Percentiles rank a stretch among this genome's conserved stretches.
These are phyloP conservation scores for Spiraea crenata DNA, from an alignment of 331 rosid species.

Conservation along the genomic window DNA sequence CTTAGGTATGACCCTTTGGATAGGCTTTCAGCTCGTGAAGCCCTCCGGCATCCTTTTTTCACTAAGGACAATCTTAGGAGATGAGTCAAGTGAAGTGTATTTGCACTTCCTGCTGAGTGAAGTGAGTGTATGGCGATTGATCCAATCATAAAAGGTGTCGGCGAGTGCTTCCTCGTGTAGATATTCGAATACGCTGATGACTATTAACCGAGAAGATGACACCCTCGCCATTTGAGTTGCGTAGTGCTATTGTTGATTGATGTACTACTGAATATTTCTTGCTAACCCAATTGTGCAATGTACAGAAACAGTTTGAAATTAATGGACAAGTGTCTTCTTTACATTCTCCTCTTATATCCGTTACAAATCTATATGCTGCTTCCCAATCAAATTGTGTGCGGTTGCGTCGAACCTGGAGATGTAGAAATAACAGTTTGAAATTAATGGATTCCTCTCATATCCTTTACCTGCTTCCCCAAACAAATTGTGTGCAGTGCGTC, in stretches of 20 bases:
- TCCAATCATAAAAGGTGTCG: not conserved
- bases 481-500: too few relatives aligned
- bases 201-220: not conserved
- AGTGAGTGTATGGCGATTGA: not conserved
- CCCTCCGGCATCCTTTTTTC: conserved; percentile 80
- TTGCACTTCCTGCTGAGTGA: not conserved
- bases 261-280: not conserved
- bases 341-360: too few relatives aligned
- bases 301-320: not conserved
- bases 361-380: too few relatives aligned
- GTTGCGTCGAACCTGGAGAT: too few relatives aligned
- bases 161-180: not conserved
- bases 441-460: too few relatives aligned
- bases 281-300: not conserved
- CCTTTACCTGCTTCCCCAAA: too few relatives aligned
- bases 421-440: not conserved
- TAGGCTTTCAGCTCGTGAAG: conserved; percentile 70
- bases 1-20: conserved; percentile 71
- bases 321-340: not conserved
- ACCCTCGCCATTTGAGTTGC: not conserved
- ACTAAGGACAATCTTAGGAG: conserved; percentile 58
- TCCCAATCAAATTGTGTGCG: too few relatives aligned
- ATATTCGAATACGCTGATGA: not conserved
- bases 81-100: conserved; percentile 4
- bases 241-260: not conserved